These are phyloP conservation scores for Nitzschia putrida DNA, from an alignment of 108 stramenopile species.

Conservation along the genomic window DNA sequence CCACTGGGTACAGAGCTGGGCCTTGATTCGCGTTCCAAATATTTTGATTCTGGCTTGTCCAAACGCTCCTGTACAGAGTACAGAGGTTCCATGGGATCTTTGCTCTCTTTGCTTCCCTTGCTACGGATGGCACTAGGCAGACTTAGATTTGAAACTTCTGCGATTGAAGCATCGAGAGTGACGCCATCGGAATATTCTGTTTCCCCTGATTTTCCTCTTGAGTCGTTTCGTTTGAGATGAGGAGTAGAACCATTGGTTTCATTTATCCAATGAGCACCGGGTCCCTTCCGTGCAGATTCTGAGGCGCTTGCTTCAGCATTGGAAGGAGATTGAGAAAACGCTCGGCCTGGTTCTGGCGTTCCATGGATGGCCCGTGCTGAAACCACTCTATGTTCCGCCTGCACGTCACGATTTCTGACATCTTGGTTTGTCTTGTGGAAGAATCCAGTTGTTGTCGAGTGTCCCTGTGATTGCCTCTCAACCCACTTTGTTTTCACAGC, in stretches of 20 bases:
- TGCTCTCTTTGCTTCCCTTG: conserved; percentile 20
- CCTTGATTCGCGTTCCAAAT: too few relatives aligned
- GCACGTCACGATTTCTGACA: too few relatives aligned
- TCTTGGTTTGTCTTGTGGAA: conserved; percentile 2
- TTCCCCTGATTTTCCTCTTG: conserved; percentile 24
- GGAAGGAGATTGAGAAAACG: too few relatives aligned
- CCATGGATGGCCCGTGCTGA: too few relatives aligned
- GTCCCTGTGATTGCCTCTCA: background rate
- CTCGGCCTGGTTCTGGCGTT: too few relatives aligned
- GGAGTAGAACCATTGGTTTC: background rate
- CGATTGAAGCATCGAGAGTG: conserved; percentile 39
- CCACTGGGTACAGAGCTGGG: background rate
- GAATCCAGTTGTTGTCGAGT: background rate
- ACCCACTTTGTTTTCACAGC: too few relatives aligned
- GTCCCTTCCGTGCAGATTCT: background rate
- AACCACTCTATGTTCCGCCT: too few relatives aligned
- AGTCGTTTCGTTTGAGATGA: background rate
- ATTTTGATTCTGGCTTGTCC: background rate
- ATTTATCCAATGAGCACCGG: conserved; percentile 6
- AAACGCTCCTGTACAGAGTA: too few relatives aligned
- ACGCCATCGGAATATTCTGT: conserved; percentile 42
- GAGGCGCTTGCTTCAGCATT: background rate
- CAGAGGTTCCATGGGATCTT: too few relatives aligned
- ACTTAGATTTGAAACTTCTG: conserved; percentile 36
- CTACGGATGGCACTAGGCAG: conserved; percentile 28